phyloP scores from a whole-genome alignment of 305 asterid genomes.

The Solanum hybrid region DNA sequence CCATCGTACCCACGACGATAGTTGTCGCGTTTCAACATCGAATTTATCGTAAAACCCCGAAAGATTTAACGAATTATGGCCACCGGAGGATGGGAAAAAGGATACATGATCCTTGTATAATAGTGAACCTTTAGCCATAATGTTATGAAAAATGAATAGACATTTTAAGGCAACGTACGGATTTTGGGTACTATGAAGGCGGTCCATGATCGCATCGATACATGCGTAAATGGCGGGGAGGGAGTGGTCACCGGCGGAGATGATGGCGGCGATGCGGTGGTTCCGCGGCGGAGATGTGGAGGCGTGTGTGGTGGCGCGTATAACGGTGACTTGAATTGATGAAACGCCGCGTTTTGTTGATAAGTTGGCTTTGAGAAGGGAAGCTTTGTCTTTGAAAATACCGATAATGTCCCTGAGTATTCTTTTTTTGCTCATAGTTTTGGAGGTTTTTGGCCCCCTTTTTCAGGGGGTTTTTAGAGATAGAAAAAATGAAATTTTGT shows the following conservation, averaged over 20 bases:
- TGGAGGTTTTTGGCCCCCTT: not conserved
- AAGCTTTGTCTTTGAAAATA: constrained; percentile 27
- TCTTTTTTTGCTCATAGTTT: not conserved
- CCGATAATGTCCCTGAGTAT: constrained; percentile 11
- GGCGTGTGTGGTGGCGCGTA: constrained; percentile 29
- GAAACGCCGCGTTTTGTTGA: constrained; percentile 17
- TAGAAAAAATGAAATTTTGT: not conserved
- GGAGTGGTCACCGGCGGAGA: constrained; percentile 18
- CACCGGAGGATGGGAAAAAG: constrained; percentile 7
- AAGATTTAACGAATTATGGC: constrained; percentile 21
- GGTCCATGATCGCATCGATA: constrained; percentile 21
- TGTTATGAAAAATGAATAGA: constrained; percentile 22
- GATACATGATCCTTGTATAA: constrained; percentile 15
- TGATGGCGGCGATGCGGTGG: constrained; percentile 18
- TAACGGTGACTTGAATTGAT: constrained; percentile 13
- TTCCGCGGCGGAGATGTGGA: constrained; percentile 21
- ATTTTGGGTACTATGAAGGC: constrained; percentile 22
- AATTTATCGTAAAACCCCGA: not conserved
- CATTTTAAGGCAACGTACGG: constrained; percentile 33
- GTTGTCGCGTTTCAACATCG: constrained; percentile 6
- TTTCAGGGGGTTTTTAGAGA: not conserved
- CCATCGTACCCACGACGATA: constrained; percentile 31
- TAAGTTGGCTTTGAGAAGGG: constrained; percentile 25
- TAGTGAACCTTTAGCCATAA: constrained; percentile 19
- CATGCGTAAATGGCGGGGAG: constrained; percentile 16